Evolutionary conservation across 352 stramenopile genomes (phyloP).

Genomic region (Globisporangium rhizosaccharum): DNA sequence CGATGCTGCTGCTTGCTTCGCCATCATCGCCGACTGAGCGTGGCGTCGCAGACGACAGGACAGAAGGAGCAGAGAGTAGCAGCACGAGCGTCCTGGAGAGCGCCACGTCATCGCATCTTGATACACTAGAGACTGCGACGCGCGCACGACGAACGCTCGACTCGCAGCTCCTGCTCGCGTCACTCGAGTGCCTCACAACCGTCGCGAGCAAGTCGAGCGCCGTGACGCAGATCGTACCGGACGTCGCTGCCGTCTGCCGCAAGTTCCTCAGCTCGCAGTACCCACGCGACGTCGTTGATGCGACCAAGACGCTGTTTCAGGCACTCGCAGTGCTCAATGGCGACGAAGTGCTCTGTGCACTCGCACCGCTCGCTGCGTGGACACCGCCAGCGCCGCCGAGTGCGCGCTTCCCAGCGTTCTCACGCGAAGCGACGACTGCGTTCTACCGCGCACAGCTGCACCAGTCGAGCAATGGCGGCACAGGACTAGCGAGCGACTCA

Average conservation of each 20-base stretch:
- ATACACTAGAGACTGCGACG: background rate
- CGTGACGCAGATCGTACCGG: slow-evolving; percentile 52
- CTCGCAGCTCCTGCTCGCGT: slow-evolving; percentile 46
- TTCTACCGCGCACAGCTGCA: slow-evolving; percentile 24
- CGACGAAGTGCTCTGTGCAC: slow-evolving; percentile 63
- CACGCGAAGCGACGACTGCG: slow-evolving; percentile 17
- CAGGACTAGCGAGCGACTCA: background rate
- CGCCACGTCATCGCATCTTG: background rate
- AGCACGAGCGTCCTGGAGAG: slow-evolving; percentile 1
- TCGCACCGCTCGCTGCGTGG: slow-evolving; percentile 52
- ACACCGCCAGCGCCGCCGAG: slow-evolving; percentile 37
- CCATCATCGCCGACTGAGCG: background rate
- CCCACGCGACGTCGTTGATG: slow-evolving; percentile 28
- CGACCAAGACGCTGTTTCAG: slow-evolving; percentile 36
- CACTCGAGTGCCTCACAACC: slow-evolving; percentile 46
- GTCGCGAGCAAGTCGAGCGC: slow-evolving; percentile 37
- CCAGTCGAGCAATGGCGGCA: background rate
- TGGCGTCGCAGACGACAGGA: background rate
- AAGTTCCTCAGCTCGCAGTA: slow-evolving; percentile 38
- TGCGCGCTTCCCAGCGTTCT: slow-evolving; percentile 29
- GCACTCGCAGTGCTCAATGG: slow-evolving; percentile 49
- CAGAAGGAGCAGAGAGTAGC: background rate
- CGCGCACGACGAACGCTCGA: slow-evolving; percentile 45
- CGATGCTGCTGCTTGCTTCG: slow-evolving; percentile 51
- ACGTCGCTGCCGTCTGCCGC: slow-evolving; percentile 36